Conservation (phyloP, 2,329 filamentous ascomycete genomes). For the Scedosporium minutisporum region DNA sequence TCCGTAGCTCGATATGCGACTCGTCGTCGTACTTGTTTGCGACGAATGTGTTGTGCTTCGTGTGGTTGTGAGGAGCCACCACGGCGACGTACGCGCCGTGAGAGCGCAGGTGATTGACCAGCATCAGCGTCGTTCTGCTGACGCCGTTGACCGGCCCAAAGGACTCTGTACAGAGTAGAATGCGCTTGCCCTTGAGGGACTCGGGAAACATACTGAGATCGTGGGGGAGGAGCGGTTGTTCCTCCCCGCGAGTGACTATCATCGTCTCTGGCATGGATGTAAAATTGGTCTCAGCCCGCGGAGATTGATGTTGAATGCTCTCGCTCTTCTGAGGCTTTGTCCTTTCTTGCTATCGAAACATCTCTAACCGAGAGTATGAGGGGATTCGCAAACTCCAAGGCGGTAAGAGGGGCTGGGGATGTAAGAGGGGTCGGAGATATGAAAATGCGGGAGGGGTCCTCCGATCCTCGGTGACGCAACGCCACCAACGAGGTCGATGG, state of each 20-base stretch:
- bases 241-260: background rate
- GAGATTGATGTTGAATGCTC: background rate
- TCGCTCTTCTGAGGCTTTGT: background rate
- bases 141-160: conserved; percentile 68
- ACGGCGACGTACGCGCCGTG: conserved; percentile 56
- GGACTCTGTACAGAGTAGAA: conserved; percentile 61
- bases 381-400: background rate
- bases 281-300: too few species aligned
- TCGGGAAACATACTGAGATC: conserved; percentile 35
- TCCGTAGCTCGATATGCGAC: conserved; percentile 39
- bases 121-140: conserved; percentile 58
- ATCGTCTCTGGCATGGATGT: background rate
- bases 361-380: background rate
- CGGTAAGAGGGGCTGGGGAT: background rate
- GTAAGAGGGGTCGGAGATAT: background rate
- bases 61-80: conserved; percentile 53
- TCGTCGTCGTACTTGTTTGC: conserved; percentile 22
- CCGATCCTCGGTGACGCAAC: background rate
- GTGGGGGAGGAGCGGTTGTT: conserved; percentile 11
- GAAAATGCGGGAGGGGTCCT: background rate
- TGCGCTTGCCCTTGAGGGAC: conserved; percentile 47
- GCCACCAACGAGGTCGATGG: background rate
- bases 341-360: background rate
- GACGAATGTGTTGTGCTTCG: conserved; percentile 43
- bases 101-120: conserved; percentile 56